Percentiles rank a stretch among this genome's conserved stretches.
phyloP scores from a whole-genome alignment of 2,329 filamentous ascomycete genomes.

The Bipolaris gigantea region DNA sequence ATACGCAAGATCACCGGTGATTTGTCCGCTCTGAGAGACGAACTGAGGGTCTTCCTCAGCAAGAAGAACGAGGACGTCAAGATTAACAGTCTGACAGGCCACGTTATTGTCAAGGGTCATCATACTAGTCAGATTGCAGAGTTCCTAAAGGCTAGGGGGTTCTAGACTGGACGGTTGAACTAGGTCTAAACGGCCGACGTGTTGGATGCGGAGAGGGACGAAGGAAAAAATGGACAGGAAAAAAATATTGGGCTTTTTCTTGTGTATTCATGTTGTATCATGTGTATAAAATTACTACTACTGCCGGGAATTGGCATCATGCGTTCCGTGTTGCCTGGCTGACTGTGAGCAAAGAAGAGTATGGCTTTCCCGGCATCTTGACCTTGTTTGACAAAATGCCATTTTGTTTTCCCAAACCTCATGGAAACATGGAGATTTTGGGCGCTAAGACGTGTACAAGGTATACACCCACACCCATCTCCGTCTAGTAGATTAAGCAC shows the following conservation, averaged over 20 bases:
- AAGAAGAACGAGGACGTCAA: slow-evolving; percentile 59
- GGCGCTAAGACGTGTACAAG: too few species aligned
- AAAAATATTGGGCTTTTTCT: not conserved
- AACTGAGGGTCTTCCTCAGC: slow-evolving; percentile 63
- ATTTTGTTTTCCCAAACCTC: not conserved
- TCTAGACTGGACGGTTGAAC: slow-evolving; percentile 10
- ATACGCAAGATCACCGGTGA: slow-evolving; percentile 82
- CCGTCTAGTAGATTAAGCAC: too few species aligned
- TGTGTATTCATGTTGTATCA: not conserved
- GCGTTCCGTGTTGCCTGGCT: not conserved
- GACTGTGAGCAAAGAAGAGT: not conserved
- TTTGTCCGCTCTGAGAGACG: slow-evolving; percentile 61
- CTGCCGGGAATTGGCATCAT: not conserved
- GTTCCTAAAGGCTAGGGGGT: slow-evolving; percentile 23
- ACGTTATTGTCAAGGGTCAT: slow-evolving; percentile 58
- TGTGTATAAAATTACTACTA: not conserved
- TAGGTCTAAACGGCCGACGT: not conserved
- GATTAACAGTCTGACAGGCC: slow-evolving; percentile 66
- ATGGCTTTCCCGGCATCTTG: not conserved
- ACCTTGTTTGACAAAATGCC: not conserved
- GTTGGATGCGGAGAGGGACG: not conserved
- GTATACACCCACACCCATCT: too few species aligned
- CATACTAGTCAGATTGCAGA: slow-evolving; percentile 11
- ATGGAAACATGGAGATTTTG: not conserved
- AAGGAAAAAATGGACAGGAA: not conserved